Evolutionary conservation across 495 filamentous ascomycete genomes (phyloP), one percentile per base, ranked within the genome.

Genomic region (Paragyromitra xinjiangensis): DNA sequence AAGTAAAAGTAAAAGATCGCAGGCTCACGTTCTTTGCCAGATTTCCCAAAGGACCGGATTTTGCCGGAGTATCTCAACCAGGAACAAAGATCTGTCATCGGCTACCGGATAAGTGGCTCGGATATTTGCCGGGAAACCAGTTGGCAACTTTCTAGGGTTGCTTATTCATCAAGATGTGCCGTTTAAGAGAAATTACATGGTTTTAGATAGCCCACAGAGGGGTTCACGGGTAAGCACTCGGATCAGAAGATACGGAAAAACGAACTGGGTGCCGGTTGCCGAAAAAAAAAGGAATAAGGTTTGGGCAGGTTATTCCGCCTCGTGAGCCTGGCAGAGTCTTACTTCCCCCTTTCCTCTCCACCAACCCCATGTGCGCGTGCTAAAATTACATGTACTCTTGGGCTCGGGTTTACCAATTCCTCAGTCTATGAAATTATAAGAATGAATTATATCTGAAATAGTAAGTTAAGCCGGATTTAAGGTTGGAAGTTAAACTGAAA

Each of bases 201-300:
- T 37, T 12, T 62, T 51, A 34, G 44, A 48, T 24, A 19, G 39
- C 6, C 48, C 22, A 48, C 58, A 29, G 39, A 58, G 29, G 11
- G 42, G 48, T 12, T 74, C 71, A 74, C 56, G 29, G 29, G 19
- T n/a, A 7, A 64, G 72, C 64, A 69, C 72, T 69, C 64, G 64
- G 24, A 29, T 16, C 6, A 64, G 14, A 44, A 9, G 12, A 42
- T 24, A 19, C 39, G 56, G 26, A 53, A 53, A 58, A 29, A 34
- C 24, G 34, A 14, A 34, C 24, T 19, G 34, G 9, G 37, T 40
- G 58, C 58, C 37, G 29, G 58, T 19, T 44, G 3, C 37, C 59
- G 37, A 63, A 63, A 19, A 58, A 26, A 61, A 58, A 58, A 29
- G 29, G 24, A 14, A 14, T 34, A 34, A 34, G 29, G 29, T 34